phyloP scores from a whole-genome alignment of 2,329 filamentous ascomycete genomes.

The Xylariaceae sp. region DNA sequence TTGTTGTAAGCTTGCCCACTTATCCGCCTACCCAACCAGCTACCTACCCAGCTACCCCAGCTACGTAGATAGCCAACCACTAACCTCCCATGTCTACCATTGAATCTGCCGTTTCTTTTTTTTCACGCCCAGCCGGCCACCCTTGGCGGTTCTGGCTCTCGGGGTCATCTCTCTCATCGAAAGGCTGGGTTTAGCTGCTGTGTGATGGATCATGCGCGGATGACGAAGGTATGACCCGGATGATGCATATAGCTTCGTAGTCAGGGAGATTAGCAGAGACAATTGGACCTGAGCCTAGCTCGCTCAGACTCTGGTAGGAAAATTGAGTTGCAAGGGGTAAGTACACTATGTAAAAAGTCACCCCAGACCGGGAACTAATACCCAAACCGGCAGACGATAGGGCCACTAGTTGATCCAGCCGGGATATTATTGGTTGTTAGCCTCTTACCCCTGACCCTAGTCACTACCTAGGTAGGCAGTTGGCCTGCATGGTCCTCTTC shows the following conservation, averaged over 20 bases:
- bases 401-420: constrained; percentile 12
- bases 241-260: constrained; percentile 26
- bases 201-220: constrained; percentile 28
- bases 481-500: constrained; percentile 21
- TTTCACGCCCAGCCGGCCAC: constrained; percentile 21
- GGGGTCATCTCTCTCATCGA: constrained; percentile 10
- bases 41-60: constrained; percentile 8
- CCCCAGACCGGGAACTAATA: constrained; percentile 21
- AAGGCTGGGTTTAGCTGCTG: constrained; percentile 16
- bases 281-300: not conserved
- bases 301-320: constrained; percentile 21
- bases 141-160: constrained; percentile 15
- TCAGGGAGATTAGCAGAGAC: constrained; percentile 13
- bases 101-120: constrained; percentile 23
- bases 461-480: no score
- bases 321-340: constrained; percentile 17
- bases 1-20: constrained; percentile 15
- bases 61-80: not conserved
- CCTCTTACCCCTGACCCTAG: constrained; percentile 16
- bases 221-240: constrained; percentile 31
- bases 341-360: no score
- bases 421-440: constrained; percentile 25
- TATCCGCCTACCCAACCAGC: not conserved
- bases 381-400: constrained; percentile 18
- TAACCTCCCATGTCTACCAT: constrained; percentile 12